Percentiles rank a stretch among this genome's conserved stretches.
Conservation (phyloP, 352 stramenopile genomes). For the Phytopythium chamaehyphon region DNA sequence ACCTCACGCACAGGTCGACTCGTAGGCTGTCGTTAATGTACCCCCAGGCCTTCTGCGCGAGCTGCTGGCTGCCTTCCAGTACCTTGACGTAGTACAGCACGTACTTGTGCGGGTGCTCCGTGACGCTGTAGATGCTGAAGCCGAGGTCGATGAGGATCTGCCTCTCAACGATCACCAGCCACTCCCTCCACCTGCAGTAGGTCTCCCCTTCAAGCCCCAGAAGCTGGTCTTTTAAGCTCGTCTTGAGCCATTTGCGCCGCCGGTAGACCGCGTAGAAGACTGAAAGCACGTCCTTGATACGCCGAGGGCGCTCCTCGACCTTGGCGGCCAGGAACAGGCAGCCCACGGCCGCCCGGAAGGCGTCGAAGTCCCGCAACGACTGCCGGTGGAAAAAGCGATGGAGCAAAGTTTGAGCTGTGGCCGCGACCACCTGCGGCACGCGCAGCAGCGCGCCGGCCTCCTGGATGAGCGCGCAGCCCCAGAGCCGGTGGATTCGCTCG, state of each 20-base stretch:
- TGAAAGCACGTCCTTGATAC: conserved; percentile 77
- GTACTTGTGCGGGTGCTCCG: conserved; percentile 92
- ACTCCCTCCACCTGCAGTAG: conserved; percentile 74
- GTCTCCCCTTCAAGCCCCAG: conserved; percentile 57
- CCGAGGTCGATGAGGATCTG: conserved; percentile 91
- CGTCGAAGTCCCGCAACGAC: conserved; percentile 84
- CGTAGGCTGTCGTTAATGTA: conserved; percentile 91
- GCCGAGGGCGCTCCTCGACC: conserved; percentile 82
- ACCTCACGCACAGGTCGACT: conserved; percentile 81
- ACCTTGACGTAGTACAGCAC: conserved; percentile 93
- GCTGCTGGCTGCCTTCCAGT: conserved; percentile 56
- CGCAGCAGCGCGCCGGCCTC: conserved; percentile 84
- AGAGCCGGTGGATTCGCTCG: conserved; percentile 27
- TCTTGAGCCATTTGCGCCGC: conserved; percentile 54
- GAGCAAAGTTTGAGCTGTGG: conserved; percentile 87
- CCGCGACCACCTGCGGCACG: conserved; percentile 88
- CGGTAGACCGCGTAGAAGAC: conserved; percentile 88
- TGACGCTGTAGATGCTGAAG: conserved; percentile 91
- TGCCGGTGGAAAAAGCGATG: conserved; percentile 90
- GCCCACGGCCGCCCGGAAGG: conserved; percentile 84
- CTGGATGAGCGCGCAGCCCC: conserved; percentile 82
- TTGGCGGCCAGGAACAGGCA: conserved; percentile 89
- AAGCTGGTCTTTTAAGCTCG: conserved; percentile 50
- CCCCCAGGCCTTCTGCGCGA: conserved; percentile 84
- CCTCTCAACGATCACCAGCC: conserved; percentile 85